Evolutionary conservation across 31 red algal species (phyloP).

Genomic region (Endocladia muricata): DNA sequence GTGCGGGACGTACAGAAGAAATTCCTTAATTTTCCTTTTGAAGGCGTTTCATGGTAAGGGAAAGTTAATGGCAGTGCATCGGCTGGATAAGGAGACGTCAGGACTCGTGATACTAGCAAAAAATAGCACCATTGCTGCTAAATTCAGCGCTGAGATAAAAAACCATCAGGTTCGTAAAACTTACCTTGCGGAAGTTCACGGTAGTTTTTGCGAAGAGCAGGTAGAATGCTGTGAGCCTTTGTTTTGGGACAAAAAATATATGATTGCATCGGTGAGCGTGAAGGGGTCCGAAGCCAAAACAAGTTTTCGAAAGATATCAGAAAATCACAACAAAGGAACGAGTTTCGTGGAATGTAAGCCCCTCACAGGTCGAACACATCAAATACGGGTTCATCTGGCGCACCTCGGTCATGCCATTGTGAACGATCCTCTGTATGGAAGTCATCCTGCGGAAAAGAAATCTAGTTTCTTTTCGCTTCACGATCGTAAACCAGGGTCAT

Average conservation of each 20-base stretch:
- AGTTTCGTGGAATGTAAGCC: conserved; percentile 74
- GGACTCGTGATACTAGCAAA: conserved; percentile 81
- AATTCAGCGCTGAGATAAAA: conserved; percentile 47
- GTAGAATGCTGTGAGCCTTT: conserved; percentile 35
- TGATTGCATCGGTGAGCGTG: conserved; percentile 31
- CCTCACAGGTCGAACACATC: conserved; percentile 90
- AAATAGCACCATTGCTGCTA: conserved; percentile 24
- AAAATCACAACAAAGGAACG: conserved; percentile 19
- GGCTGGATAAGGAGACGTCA: conserved; percentile 86
- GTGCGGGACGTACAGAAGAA: conserved; percentile 79
- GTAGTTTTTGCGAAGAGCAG: conserved; percentile 20
- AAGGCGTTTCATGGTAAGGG: conserved; percentile 44
- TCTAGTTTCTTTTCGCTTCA: neutral
- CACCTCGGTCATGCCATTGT: conserved; percentile 76
- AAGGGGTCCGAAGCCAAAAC: conserved; percentile 34
- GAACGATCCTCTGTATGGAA: conserved; percentile 79
- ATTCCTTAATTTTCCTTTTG: conserved; percentile 61
- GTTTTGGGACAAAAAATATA: conserved; percentile 50
- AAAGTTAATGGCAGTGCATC: conserved; percentile 45
- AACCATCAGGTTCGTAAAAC: conserved; percentile 47
- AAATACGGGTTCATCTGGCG: conserved; percentile 86
- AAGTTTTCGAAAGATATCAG: conserved; percentile 20
- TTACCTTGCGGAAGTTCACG: conserved; percentile 60
- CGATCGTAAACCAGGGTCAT: neutral
- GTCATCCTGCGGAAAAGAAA: neutral